These are phyloP conservation scores for Saposhnikovia divaricata DNA, from an alignment of 129 eudicot genomes.

Conservation along the genomic window DNA sequence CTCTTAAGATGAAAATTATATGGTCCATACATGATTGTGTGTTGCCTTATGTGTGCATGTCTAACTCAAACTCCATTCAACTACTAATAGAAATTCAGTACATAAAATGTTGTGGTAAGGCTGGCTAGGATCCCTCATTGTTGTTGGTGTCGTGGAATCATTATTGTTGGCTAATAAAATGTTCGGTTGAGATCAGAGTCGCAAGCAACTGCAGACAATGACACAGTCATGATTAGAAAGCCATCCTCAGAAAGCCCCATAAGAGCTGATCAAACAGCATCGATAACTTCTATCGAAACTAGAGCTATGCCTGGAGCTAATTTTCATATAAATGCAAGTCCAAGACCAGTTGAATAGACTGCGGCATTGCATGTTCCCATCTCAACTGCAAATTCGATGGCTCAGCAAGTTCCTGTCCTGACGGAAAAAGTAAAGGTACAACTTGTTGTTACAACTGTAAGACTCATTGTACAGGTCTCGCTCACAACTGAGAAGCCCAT, in stretches of 20 bases:
- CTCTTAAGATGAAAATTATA: neutral
- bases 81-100: neutral
- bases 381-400: constrained; percentile 16
- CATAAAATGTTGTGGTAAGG: neutral
- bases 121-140: neutral
- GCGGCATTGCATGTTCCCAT: constrained; percentile 12
- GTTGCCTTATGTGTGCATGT: neutral
- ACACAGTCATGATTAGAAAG: constrained; percentile 32
- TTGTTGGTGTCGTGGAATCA: neutral
- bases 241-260: constrained; percentile 35
- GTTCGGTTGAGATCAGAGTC: constrained; percentile 25
- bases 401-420: constrained; percentile 11
- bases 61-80: neutral
- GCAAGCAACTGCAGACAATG: constrained; percentile 18
- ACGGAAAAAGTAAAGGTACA: constrained; percentile 24
- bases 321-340: constrained; percentile 23
- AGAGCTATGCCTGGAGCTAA: constrained; percentile 22
- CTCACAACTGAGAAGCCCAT: constrained; percentile 26
- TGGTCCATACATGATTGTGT: neutral
- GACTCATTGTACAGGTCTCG: constrained; percentile 28
- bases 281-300: constrained; percentile 24
- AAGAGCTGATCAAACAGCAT: constrained; percentile 26
- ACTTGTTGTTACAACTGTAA: constrained; percentile 33
- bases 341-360: constrained; percentile 47
- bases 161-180: too few relatives aligned